Evolutionary conservation across 768 basidiomycete genomes (phyloP).

Genomic region (Trichaptum fuscoviolaceum): DNA sequence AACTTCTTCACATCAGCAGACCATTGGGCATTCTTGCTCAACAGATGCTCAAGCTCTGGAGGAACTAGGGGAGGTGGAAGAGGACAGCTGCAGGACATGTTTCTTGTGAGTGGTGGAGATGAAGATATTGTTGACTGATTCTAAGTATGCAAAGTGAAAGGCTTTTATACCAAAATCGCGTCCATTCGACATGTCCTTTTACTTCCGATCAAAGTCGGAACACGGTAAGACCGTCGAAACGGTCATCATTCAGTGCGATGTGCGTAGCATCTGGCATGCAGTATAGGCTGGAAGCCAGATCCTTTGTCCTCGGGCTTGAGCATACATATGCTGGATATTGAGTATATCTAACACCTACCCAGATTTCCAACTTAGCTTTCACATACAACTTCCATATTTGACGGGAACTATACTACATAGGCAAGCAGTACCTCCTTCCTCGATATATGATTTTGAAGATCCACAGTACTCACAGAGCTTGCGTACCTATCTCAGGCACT

Average conservation of each 20-base stretch:
- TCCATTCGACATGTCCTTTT: background rate
- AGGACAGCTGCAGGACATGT: background rate
- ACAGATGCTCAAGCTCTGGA: slow-evolving; percentile 29
- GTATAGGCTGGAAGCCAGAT: background rate
- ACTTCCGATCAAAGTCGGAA: background rate
- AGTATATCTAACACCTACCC: too few species aligned
- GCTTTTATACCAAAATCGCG: background rate
- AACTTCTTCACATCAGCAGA: slow-evolving; percentile 47
- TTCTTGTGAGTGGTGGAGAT: background rate
- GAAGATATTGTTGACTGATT: background rate
- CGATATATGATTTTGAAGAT: background rate
- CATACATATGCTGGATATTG: background rate
- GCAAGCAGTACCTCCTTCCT: too few species aligned
- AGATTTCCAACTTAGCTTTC: too few species aligned
- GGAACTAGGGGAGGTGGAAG: slow-evolving; percentile 11
- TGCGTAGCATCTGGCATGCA: background rate
- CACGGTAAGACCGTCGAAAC: background rate
- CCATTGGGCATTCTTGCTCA: slow-evolving; percentile 63
- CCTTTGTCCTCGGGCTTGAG: too few species aligned
- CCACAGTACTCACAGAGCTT: too few species aligned
- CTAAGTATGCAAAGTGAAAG: background rate
- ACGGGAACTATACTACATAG: too few species aligned
- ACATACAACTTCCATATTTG: too few species aligned
- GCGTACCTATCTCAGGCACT: background rate
- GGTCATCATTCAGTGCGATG: background rate